Percentiles rank a stretch among this genome's conserved stretches.
Conservation (phyloP, 108 stramenopile genomes). For the Nitzschia putrida region DNA sequence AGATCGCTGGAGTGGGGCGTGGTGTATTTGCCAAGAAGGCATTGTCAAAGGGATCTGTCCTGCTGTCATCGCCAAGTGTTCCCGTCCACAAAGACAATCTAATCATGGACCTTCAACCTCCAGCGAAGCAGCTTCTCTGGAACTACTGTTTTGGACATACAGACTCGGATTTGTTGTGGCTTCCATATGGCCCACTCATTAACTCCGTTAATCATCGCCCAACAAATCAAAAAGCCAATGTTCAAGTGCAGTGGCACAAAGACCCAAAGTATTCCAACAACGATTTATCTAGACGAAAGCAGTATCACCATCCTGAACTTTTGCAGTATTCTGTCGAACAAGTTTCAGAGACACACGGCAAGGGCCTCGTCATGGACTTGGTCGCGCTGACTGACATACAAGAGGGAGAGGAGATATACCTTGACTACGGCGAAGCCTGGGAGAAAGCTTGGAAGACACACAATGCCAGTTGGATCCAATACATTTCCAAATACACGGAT, state of each 20-base stretch:
- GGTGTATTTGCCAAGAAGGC: constrained; percentile 39
- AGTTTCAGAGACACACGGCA: constrained; percentile 26
- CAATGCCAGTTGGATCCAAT: not conserved
- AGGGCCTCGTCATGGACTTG: constrained; percentile 55
- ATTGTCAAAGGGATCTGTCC: constrained; percentile 20
- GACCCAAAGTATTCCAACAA: constrained; percentile 1
- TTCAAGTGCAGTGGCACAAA: constrained; percentile 27
- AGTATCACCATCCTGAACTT: constrained; percentile 38
- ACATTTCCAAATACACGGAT: not conserved
- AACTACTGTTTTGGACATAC: constrained; percentile 68
- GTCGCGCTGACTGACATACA: constrained; percentile 50
- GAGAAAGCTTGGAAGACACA: constrained; percentile 25
- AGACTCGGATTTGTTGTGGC: constrained; percentile 53
- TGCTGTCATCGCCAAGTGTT: constrained; percentile 43
- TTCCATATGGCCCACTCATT: constrained; percentile 46
- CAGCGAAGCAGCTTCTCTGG: constrained; percentile 44
- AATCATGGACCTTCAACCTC: not conserved
- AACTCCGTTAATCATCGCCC: constrained; percentile 26
- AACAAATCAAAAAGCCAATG: constrained; percentile 17
- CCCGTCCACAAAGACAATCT: constrained; percentile 16
- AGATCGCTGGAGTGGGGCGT: constrained; percentile 16
- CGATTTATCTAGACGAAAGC: constrained; percentile 15
- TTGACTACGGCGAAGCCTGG: constrained; percentile 67
- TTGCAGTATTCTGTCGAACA: constrained; percentile 9
- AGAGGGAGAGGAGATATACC: constrained; percentile 53